Base-by-base conservation (phyloP, 148 eudicot genomes). In the Silene conica region DNA sequence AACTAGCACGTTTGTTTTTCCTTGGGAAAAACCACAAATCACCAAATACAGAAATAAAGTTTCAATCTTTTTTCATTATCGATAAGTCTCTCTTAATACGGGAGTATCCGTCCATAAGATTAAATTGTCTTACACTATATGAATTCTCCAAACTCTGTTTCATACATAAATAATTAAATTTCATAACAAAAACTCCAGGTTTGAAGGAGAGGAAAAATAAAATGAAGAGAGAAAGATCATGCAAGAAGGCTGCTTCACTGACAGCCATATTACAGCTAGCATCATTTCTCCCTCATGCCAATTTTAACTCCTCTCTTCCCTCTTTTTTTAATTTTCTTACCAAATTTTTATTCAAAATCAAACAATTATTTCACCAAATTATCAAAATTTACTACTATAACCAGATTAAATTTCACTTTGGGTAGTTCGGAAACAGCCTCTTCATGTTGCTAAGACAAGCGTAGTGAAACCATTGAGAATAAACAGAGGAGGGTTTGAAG, bases 211-310 rank as follows among this genome's bases (percentile, higher is more conserved):
- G 22, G 22, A 20, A 67, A 43, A 67, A 19, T 60, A 73, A 80
- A 70, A 77, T 73, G 54, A 68, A 68, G 77, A 46, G 63, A 57
- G 76, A 71, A 68, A 81, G 91, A 89, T 91, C 97, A 91, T 87
- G 97, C 93, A 89, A 87, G 90, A 91, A 84, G 82, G 91, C 89
- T 90, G 93, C 88, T 89, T 79, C 76, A 89, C 87, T 90, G 86
- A 92, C 95, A 89, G 85, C 46, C 87, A 78, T 73, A 76, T 82
- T 84, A 83, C 96, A 90, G 98, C 98, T 92, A 76, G 84, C 91
- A 86, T 11, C 0, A 45, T 1, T 65, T 69, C 63, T 78, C 81
- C 70, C 82, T 87, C 92, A 81, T 77, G 79, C 86, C 85, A 86
- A 80, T 85, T 76, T 48, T 74, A 75, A 83, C 82, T 72, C 70